These are phyloP conservation scores for Sisymbrium irio DNA, from an alignment of 345 rosid species.

Conservation along the genomic window DNA sequence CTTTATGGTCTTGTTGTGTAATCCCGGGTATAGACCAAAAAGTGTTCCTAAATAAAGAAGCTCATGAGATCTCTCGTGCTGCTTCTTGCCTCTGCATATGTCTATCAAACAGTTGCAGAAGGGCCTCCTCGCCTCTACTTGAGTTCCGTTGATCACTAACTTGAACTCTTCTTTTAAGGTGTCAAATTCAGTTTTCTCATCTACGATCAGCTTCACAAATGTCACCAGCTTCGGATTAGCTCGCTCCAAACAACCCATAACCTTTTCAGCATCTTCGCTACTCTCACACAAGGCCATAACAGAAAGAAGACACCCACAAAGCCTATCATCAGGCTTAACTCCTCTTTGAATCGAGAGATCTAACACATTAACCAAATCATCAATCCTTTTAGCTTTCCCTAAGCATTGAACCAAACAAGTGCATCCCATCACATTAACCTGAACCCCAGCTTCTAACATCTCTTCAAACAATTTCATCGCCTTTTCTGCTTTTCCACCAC, in stretches of 20 bases:
- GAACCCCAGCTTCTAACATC: constrained; percentile 54
- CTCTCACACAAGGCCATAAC: constrained; percentile 65
- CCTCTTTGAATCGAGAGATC: constrained; percentile 47
- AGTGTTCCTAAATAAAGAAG: constrained; percentile 82
- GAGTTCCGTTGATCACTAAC: constrained; percentile 48
- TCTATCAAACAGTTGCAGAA: constrained; percentile 91
- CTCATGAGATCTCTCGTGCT: constrained; percentile 65
- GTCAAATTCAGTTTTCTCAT: constrained; percentile 44
- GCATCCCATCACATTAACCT: constrained; percentile 82
- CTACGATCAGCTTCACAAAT: constrained; percentile 50
- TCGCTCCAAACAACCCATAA: constrained; percentile 56
- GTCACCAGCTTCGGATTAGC: constrained; percentile 66
- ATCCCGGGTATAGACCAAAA: constrained; percentile 70
- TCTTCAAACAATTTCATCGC: constrained; percentile 68
- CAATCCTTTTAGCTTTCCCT: constrained; percentile 66
- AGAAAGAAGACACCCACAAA: constrained; percentile 82
- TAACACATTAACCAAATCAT: constrained; percentile 66
- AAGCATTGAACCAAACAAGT: constrained; percentile 84
- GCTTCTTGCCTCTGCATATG: constrained; percentile 59
- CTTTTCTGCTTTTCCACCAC: constrained; percentile 68
- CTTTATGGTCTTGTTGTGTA: constrained; percentile 58
- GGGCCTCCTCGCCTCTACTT: constrained; percentile 76
- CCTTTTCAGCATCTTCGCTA: constrained; percentile 54
- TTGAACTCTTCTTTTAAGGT: constrained; percentile 61
- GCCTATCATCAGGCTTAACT: constrained; percentile 75